Evolutionary conservation across 257 asterid species (phyloP).

Genomic region (Rehmannia glutinosa): DNA sequence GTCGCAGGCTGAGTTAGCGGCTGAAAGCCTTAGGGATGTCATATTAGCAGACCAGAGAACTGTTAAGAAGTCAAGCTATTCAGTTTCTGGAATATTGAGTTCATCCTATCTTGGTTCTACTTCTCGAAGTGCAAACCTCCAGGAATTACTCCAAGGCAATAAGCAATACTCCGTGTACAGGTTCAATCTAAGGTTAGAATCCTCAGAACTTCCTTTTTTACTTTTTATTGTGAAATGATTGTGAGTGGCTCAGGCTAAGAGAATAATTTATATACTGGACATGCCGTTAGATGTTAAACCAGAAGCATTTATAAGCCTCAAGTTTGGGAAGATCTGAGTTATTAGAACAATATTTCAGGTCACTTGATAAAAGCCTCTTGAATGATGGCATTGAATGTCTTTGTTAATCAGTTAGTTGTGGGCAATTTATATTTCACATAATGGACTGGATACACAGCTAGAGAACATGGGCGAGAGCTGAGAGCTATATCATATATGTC

Average conservation of each 20-base stretch:
- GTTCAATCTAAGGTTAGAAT: constrained; percentile 62
- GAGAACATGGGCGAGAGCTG: neutral
- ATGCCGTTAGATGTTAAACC: neutral
- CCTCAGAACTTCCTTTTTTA: neutral
- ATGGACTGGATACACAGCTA: neutral
- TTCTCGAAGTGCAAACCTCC: constrained; percentile 55
- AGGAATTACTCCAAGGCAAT: constrained; percentile 51
- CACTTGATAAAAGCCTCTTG: neutral
- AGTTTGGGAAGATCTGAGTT: neutral
- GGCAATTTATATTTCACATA: neutral
- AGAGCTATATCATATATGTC: neutral
- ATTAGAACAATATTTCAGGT: neutral
- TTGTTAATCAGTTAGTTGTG: neutral
- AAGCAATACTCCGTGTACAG: constrained; percentile 42
- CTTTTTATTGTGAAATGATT: neutral
- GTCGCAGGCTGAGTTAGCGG: constrained; percentile 50
- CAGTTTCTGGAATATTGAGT: constrained; percentile 66
- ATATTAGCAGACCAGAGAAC: constrained; percentile 46
- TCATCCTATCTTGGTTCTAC: constrained; percentile 45
- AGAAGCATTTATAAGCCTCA: neutral
- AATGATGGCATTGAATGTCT: neutral
- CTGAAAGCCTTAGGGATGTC: constrained; percentile 54
- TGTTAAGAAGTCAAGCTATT: constrained; percentile 47
- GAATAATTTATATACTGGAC: neutral
- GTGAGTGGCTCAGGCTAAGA: constrained; percentile 1